These are phyloP conservation scores for Fragosphaeria purpurea DNA, from an alignment of 2,329 filamentous ascomycete genomes.

Conservation along the genomic window DNA sequence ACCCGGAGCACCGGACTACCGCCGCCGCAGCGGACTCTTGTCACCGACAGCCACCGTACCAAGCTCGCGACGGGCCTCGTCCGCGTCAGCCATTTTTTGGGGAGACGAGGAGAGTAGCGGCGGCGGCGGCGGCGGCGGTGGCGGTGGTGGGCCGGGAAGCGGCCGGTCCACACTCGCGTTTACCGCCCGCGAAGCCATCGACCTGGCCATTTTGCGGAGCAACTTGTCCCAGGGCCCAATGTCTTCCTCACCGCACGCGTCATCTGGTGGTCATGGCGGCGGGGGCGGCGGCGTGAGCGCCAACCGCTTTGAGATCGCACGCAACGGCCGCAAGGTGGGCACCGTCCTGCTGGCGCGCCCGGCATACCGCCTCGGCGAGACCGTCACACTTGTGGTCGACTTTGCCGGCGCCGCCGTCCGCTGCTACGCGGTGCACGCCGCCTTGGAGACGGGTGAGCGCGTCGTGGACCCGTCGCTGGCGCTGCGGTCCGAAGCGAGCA, in stretches of 20 bases:
- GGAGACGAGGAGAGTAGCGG: slow-evolving; percentile 8
- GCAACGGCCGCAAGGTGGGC: slow-evolving; percentile 83
- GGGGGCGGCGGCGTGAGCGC: slow-evolving; percentile 46
- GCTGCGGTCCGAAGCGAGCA: slow-evolving; percentile 72
- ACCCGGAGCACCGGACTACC: slow-evolving; percentile 21
- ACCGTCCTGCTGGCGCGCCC: slow-evolving; percentile 83
- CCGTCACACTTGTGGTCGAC: slow-evolving; percentile 74
- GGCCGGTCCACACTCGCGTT: slow-evolving; percentile 40
- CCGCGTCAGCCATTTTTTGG: slow-evolving; percentile 13
- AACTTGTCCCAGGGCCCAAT: slow-evolving; percentile 35
- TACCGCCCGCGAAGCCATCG: slow-evolving; percentile 75
- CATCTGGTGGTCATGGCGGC: slow-evolving; percentile 32
- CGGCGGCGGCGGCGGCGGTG: not conserved
- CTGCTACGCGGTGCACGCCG: slow-evolving; percentile 75
- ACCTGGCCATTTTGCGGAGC: slow-evolving; percentile 79
- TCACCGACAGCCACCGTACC: slow-evolving; percentile 54
- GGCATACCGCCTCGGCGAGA: slow-evolving; percentile 81
- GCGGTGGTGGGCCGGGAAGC: not conserved
- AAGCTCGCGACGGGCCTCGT: slow-evolving; percentile 45
- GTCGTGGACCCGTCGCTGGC: slow-evolving; percentile 75
- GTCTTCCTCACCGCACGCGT: no score
- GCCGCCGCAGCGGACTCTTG: slow-evolving; percentile 41
- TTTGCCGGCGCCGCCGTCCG: slow-evolving; percentile 68
- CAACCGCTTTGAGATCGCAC: slow-evolving; percentile 93
- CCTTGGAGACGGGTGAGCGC: slow-evolving; percentile 78